phyloP scores from a whole-genome alignment of 2,329 filamentous ascomycete genomes.

The Aspergillus terreus region DNA sequence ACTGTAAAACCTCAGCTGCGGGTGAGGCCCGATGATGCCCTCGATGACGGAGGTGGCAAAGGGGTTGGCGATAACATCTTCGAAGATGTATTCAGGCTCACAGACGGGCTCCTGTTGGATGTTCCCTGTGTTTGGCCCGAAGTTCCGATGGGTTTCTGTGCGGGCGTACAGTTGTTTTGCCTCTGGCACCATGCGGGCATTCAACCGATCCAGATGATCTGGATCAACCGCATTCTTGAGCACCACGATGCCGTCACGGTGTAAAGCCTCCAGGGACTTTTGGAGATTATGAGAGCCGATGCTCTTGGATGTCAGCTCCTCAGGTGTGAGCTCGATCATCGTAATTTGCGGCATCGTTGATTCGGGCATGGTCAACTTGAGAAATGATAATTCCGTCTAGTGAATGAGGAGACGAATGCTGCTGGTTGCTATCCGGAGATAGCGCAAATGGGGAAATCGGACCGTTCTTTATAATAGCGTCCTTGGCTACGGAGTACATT shows the following conservation, averaged over 20 bases:
- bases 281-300: constrained; percentile 21
- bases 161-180: constrained; percentile 29
- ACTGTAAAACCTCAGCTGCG: constrained; percentile 36
- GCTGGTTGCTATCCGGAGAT: too few relatives aligned
- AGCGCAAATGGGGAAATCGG: too few relatives aligned
- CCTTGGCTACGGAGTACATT: too few relatives aligned
- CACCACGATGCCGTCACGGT: constrained; percentile 37
- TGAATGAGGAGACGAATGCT: too few relatives aligned
- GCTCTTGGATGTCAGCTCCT: not conserved
- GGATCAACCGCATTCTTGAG: constrained; percentile 35
- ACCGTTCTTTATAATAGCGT: too few relatives aligned
- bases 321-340: not conserved
- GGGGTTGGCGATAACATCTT: constrained; percentile 38
- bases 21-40: constrained; percentile 37
- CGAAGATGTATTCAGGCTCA: constrained; percentile 30
- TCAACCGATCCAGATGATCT: constrained; percentile 30
- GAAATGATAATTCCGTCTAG: not conserved
- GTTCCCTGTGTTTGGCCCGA: constrained; percentile 31
- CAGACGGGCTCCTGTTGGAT: constrained; percentile 41
- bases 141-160: constrained; percentile 22
- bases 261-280: constrained; percentile 23
- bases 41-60: constrained; percentile 34
- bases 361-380: not conserved
- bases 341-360: not conserved
- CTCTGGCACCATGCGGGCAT: constrained; percentile 27